These are phyloP conservation scores for Blastobotrys indianensis DNA, from an alignment of 1,139 yeast genomes.

Conservation along the genomic window DNA sequence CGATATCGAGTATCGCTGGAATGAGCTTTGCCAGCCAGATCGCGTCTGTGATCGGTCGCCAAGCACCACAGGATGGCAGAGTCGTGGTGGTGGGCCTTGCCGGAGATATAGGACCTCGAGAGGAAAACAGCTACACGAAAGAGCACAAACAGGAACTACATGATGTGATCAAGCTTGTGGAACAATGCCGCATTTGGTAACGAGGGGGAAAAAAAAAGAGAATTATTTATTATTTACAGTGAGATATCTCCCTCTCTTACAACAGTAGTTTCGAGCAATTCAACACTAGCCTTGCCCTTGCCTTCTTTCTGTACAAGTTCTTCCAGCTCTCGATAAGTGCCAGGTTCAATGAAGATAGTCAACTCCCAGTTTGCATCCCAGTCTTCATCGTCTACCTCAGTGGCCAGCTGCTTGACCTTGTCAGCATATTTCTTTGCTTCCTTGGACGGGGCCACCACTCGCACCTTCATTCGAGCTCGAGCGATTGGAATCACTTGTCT, in stretches of 20 bases:
- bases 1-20: conserved; percentile 23
- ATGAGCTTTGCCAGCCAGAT: conserved; percentile 34
- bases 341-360: conserved; percentile 81
- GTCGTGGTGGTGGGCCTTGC: conserved; percentile 35
- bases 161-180: conserved; percentile 31
- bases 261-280: conserved; percentile 88
- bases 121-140: conserved; percentile 19
- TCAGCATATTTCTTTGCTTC: conserved; percentile 49
- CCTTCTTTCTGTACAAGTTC: conserved; percentile 53
- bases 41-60: conserved; percentile 33
- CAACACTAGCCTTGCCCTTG: conserved; percentile 59
- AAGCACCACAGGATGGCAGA: conserved; percentile 34
- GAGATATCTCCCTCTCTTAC: conserved; percentile 50
- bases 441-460: conserved; percentile 42
- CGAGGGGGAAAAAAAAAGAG: background rate
- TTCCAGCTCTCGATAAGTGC: conserved; percentile 64
- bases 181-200: conserved; percentile 34
- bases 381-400: conserved; percentile 50
- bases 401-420: conserved; percentile 48
- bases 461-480: conserved; percentile 88
- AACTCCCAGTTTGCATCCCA: conserved; percentile 50
- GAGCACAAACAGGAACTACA: conserved; percentile 31
- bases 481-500: conserved; percentile 87
- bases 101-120: conserved; percentile 29
- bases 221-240: conserved; percentile 15